Evolutionary conservation across 106 monocot species (phyloP).

Genomic region (Phalaenopsis aphrodite): DNA sequence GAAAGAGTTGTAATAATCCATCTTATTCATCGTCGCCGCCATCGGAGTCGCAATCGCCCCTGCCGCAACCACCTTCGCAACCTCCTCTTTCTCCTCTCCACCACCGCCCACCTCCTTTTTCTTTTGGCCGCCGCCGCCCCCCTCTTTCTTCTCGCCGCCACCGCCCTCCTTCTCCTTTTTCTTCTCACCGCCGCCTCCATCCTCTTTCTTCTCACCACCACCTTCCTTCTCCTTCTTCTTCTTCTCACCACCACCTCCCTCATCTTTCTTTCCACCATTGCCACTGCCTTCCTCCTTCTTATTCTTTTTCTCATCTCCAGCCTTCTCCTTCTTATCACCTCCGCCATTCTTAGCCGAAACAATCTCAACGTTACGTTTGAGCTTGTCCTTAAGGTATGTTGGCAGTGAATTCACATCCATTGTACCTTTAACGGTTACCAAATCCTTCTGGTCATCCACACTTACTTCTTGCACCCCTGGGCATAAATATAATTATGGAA

Average conservation of each 20-base stretch:
- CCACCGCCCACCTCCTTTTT: too few relatives aligned
- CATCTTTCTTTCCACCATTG: constrained; percentile 29
- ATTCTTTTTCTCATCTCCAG: not conserved
- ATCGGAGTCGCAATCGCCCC: too few relatives aligned
- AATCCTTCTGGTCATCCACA: constrained; percentile 5
- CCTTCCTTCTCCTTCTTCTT: constrained; percentile 18
- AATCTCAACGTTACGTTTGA: constrained; percentile 8
- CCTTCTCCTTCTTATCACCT: not conserved
- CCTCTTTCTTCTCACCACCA: constrained; percentile 3
- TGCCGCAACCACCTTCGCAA: too few relatives aligned
- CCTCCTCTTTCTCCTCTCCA: too few relatives aligned
- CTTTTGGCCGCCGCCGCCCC: too few relatives aligned
- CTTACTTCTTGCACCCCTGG: constrained; percentile 12
- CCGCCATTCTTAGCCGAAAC: not conserved
- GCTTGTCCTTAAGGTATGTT: not conserved
- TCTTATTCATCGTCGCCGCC: too few relatives aligned
- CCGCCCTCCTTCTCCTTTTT: too few relatives aligned
- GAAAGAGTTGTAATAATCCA: too few relatives aligned
- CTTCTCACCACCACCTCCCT: constrained; percentile 50
- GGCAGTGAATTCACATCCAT: constrained; percentile 1
- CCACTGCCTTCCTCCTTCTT: constrained; percentile 20
- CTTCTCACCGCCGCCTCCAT: not conserved
- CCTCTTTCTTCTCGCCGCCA: too few relatives aligned
- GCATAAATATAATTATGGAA: too few relatives aligned
- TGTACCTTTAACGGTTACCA: constrained; percentile 6